A percentile compares a stretch with the other conserved stretches of the same genome.
These are phyloP conservation scores for Houttuynia cordata DNA, from an alignment of 164 flowering plant genomes.

Conservation along the genomic window DNA sequence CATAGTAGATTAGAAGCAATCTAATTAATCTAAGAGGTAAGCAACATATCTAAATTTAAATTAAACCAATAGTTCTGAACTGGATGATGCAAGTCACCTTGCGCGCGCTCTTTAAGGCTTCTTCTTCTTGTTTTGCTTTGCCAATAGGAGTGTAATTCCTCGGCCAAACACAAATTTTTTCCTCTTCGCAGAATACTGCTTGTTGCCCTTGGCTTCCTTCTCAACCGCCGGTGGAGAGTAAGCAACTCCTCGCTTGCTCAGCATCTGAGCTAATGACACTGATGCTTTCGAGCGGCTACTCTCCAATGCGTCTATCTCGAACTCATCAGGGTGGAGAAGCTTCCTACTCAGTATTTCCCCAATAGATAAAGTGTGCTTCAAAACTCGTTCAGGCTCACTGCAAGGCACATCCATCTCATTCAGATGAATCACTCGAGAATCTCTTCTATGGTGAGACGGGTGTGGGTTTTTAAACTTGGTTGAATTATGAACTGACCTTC, in stretches of 20 bases:
- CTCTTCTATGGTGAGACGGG: conserved; percentile 43
- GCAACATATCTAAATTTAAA: too few relatives aligned
- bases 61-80: too few relatives aligned
- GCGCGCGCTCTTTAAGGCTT: conserved; percentile 12
- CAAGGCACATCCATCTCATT: conserved; percentile 36
- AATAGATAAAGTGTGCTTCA: conserved; percentile 69
- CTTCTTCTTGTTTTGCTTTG: conserved; percentile 49
- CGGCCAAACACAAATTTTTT: conserved; percentile 64
- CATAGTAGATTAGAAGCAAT: too few relatives aligned
- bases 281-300: conserved; percentile 24
- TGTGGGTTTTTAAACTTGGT: conserved; percentile 68
- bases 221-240: conserved; percentile 19
- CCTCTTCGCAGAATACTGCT: conserved; percentile 55
- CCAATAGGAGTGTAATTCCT: conserved; percentile 34
- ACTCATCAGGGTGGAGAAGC: conserved; percentile 52
- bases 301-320: conserved; percentile 23
- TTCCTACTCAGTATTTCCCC: conserved; percentile 90
- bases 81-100: too few relatives aligned
- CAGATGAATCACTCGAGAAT: conserved; percentile 40
- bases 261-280: conserved; percentile 79
- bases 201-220: conserved; percentile 17
- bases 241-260: conserved; percentile 33
- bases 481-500: conserved; percentile 42
- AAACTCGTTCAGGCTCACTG: conserved; percentile 35
- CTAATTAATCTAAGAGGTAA: too few relatives aligned